Evolutionary conservation across 371 early-diverging fungal genomes (phyloP).

Genomic region (Apophysomyces trapeziformis): DNA sequence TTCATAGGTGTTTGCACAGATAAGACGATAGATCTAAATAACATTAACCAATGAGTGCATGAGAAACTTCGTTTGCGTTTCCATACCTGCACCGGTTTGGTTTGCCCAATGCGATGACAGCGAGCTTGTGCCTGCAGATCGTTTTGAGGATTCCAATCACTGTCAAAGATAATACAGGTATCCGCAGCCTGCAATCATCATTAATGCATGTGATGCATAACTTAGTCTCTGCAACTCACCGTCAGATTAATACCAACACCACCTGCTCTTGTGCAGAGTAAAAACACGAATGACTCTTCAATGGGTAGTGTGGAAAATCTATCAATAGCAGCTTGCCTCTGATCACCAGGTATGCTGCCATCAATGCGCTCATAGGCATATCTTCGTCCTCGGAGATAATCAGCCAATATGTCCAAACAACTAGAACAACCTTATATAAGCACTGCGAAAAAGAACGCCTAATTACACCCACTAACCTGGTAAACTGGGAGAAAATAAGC

Average conservation of each 20-base stretch:
- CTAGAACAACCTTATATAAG: conserved; percentile 11
- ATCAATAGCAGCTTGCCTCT: conserved; percentile 96
- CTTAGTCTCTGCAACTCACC: conserved; percentile 15
- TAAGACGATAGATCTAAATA: conserved; percentile 74
- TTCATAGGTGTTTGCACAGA: conserved; percentile 94
- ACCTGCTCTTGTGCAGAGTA: conserved; percentile 90
- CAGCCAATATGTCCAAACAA: conserved; percentile 87
- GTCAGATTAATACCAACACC: conserved; percentile 96
- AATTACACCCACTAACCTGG: conserved; percentile 34
- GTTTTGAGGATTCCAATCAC: conserved; percentile 98
- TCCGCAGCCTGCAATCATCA: conserved; percentile 76
- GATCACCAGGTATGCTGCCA: conserved; percentile 85
- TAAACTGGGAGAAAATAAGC: conserved; percentile 96
- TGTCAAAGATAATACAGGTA: conserved; percentile 95
- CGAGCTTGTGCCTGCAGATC: conserved; percentile 96
- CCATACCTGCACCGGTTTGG: conserved; percentile 77
- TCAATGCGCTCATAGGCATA: conserved; percentile 92
- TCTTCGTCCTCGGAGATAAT: conserved; percentile 78
- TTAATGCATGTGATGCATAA: neutral
- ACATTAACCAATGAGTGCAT: neutral
- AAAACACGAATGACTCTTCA: conserved; percentile 81
- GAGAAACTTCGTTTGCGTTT: neutral
- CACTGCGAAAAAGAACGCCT: no score
- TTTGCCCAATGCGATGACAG: conserved; percentile 97
- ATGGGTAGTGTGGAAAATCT: conserved; percentile 80